Evolutionary conservation across 352 stramenopile species (phyloP).

Genomic region (Phytophthora boehmeriae): DNA sequence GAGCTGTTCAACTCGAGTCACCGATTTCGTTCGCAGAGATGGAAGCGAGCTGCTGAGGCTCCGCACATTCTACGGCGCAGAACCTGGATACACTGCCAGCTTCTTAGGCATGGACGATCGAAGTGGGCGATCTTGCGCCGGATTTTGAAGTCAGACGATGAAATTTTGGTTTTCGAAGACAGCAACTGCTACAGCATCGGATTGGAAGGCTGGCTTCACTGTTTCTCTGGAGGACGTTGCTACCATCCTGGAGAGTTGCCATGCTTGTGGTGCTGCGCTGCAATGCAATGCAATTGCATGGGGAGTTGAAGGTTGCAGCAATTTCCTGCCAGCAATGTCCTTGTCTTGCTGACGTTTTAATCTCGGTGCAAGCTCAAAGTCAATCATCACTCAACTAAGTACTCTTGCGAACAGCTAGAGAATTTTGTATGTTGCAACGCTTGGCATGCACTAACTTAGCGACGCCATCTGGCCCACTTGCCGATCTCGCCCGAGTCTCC

Average conservation of each 20-base stretch:
- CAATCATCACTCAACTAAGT: too few relatives aligned
- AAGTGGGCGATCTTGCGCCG: neutral
- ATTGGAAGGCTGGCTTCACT: neutral
- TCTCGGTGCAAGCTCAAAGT: neutral
- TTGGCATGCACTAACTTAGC: neutral
- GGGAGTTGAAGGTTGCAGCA: neutral
- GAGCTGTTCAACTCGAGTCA: neutral
- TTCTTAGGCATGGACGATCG: neutral
- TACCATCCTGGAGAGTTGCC: neutral
- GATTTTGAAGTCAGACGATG: neutral
- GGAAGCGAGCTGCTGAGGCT: neutral
- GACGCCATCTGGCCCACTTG: too few relatives aligned
- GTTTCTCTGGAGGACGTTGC: neutral
- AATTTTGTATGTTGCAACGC: neutral
- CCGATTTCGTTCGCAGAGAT: constrained; percentile 11
- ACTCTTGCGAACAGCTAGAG: neutral
- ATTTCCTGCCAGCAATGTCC: neutral
- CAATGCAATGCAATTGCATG: neutral
- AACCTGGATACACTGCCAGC: neutral
- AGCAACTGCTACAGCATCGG: neutral
- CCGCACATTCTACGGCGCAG: neutral
- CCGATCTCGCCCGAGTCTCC: neutral
- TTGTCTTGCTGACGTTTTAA: neutral
- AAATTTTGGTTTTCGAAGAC: neutral
- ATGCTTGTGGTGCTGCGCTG: neutral